These are phyloP conservation scores for Mucor racemosus DNA, from an alignment of 371 early-diverging fungal genomes.

Conservation along the genomic window DNA sequence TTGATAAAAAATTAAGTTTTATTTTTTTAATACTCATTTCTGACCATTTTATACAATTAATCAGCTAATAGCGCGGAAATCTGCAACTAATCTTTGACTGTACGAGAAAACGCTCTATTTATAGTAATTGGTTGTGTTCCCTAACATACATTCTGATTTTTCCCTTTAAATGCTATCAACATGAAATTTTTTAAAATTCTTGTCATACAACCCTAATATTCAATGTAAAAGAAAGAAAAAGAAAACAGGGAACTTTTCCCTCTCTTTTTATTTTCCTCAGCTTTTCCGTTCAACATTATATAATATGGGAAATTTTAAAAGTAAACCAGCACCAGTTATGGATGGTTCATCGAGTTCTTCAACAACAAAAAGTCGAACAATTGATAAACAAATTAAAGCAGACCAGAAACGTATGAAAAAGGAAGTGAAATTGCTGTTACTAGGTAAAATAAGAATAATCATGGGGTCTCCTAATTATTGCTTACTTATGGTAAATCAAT, in stretches of 20 bases:
- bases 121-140: background rate
- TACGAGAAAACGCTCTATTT: background rate
- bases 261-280: conserved; percentile 11
- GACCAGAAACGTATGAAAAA: conserved; percentile 75
- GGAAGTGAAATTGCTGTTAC: conserved; percentile 88
- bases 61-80: background rate
- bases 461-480: background rate
- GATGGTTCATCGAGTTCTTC: background rate
- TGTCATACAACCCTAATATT: conserved; percentile 6
- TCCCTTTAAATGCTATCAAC: background rate
- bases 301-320: conserved; percentile 31
- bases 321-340: conserved; percentile 4
- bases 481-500: background rate
- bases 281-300: background rate
- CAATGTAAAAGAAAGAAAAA: conserved; percentile 4
- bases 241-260: background rate
- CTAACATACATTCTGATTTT: background rate
- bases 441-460: conserved; percentile 60
- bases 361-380: conserved; percentile 63
- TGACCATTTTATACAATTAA: background rate
- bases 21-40: background rate
- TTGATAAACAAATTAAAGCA: conserved; percentile 78
- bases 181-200: background rate
- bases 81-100: background rate
- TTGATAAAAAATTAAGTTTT: too few relatives aligned